phyloP scores from a whole-genome alignment of 371 early-diverging fungal genomes.

The Synchytrium microbalum region DNA sequence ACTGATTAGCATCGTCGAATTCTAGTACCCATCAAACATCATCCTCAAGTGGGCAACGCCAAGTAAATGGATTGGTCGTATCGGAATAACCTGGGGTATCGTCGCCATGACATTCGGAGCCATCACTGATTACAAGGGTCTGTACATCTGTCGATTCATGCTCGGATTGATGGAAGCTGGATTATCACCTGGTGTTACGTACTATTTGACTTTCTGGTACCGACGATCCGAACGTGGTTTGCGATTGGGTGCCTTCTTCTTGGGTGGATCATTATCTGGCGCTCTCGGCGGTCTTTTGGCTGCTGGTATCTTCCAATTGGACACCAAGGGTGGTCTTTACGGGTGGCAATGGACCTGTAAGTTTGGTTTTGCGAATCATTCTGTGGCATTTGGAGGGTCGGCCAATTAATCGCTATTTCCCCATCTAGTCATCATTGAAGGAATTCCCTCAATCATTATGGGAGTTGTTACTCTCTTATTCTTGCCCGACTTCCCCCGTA shows the following conservation, averaged over 20 bases:
- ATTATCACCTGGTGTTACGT: neutral
- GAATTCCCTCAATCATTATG: slow-evolving; percentile 53
- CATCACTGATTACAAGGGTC: neutral
- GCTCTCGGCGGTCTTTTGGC: neutral
- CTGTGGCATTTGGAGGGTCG: neutral
- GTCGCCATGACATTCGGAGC: neutral
- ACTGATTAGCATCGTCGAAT: too few species aligned
- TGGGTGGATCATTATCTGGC: neutral
- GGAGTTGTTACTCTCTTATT: slow-evolving; percentile 48
- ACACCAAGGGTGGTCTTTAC: neutral
- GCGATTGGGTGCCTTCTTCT: neutral
- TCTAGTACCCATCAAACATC: neutral
- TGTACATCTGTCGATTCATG: neutral
- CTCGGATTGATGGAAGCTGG: slow-evolving; percentile 2
- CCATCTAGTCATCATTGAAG: slow-evolving; percentile 45
- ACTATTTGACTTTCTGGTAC: neutral
- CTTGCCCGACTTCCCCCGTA: slow-evolving; percentile 62
- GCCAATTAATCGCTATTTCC: neutral
- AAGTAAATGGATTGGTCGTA: neutral
- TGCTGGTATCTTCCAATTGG: neutral
- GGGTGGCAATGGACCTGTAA: neutral
- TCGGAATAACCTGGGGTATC: slow-evolving; percentile 1
- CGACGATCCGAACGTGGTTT: neutral
- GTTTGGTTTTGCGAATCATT: neutral
- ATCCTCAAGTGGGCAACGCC: neutral